These are phyloP conservation scores for Conidiobolus incongruus DNA, from an alignment of 371 early-diverging fungal species.

Conservation along the genomic window DNA sequence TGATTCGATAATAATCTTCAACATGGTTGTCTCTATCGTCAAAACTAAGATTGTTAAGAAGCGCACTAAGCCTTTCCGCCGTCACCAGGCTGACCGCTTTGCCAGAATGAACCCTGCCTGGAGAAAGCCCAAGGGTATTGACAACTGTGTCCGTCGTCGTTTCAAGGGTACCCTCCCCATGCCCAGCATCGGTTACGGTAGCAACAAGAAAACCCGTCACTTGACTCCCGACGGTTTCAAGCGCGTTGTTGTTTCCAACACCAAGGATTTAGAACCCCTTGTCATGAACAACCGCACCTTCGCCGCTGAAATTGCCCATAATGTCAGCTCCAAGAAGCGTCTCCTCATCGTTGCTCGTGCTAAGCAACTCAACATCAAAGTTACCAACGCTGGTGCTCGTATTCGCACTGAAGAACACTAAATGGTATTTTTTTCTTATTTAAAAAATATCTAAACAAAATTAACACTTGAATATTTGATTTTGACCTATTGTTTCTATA, in stretches of 20 bases:
- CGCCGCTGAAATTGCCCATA: conserved; percentile 98
- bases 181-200: conserved; percentile 99
- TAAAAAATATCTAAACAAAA: background rate
- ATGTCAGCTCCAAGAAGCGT: conserved; percentile 94
- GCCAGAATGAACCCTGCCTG: conserved; percentile 86
- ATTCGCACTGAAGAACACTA: conserved; percentile 56
- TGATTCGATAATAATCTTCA: too few species aligned
- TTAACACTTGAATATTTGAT: too few species aligned
- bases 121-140: conserved; percentile 99
- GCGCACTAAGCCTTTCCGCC: conserved; percentile 91
- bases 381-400: conserved; percentile 93
- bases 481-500: too few species aligned
- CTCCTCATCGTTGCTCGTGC: conserved; percentile 94
- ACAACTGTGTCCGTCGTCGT: conserved; percentile 95
- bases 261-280: conserved; percentile 88
- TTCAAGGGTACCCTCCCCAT: conserved; percentile 96
- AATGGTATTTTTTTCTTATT: too few species aligned
- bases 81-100: conserved; percentile 98
- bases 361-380: conserved; percentile 89
- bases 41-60: conserved; percentile 94
- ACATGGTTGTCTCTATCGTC: conserved; percentile 79
- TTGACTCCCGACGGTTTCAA: conserved; percentile 96
- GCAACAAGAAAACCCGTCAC: conserved; percentile 90
- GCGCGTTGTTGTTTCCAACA: conserved; percentile 91
- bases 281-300: conserved; percentile 98